Conservation (phyloP, 345 rosid species). For the Populus deltoides region DNA sequence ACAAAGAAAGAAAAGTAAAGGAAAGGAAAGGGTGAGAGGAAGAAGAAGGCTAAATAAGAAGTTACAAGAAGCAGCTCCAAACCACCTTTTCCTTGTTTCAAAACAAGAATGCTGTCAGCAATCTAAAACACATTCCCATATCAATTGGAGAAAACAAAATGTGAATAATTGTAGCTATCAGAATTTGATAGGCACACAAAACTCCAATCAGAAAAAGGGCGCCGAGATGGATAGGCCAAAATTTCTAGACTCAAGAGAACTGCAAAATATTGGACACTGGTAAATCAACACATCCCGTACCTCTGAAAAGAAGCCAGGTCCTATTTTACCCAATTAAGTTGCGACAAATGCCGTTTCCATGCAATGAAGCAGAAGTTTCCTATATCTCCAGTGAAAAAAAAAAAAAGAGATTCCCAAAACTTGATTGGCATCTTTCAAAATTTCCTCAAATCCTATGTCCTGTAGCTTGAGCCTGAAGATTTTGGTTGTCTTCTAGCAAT, state of each 20-base stretch:
- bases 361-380: constrained; percentile 3
- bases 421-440: constrained; percentile 7
- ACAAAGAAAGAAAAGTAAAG: not conserved
- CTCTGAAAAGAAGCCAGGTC: not conserved
- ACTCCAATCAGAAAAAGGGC: not conserved
- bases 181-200: not conserved
- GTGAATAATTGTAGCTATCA: constrained; percentile 11
- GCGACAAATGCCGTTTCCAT: constrained; percentile 13
- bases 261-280: constrained; percentile 26
- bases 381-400: not conserved
- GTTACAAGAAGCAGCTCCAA: no score
- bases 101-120: not conserved
- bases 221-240: constrained; percentile 12
- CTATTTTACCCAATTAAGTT: constrained; percentile 4
- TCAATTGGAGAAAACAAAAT: constrained; percentile 11
- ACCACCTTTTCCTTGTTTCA: not conserved
- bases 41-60: not conserved
- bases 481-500: constrained; percentile 80
- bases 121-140: not conserved
- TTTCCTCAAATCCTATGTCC: constrained; percentile 42
- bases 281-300: not conserved
- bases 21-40: not conserved
- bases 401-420: constrained; percentile 8
- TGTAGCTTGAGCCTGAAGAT: constrained; percentile 61
- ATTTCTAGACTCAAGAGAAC: constrained; percentile 19